phyloP scores from a whole-genome alignment of 768 basidiomycete genomes.

The Astraeus odoratus region DNA sequence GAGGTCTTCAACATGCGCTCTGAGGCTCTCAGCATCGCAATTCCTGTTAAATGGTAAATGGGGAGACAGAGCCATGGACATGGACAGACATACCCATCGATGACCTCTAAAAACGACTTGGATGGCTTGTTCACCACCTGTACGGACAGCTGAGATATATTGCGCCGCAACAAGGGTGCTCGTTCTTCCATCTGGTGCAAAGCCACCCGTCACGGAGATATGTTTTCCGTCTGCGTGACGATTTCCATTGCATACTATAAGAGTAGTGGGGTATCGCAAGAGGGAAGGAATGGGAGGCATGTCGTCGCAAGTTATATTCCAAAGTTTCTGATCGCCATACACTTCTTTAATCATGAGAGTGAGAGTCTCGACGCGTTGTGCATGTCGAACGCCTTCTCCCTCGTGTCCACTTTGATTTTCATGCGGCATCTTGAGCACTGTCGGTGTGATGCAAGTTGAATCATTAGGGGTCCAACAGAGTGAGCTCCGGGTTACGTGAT shows the following conservation, averaged over 20 bases:
- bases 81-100: background rate
- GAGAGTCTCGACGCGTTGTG: background rate
- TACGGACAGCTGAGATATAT: background rate
- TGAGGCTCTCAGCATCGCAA: background rate
- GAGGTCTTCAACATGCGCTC: background rate
- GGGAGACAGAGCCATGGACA: background rate
- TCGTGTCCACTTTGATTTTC: background rate
- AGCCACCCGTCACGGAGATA: too few relatives aligned
- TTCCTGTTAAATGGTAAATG: background rate
- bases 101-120: background rate
- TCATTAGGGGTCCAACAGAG: too few relatives aligned
- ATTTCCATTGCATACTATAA: too few relatives aligned
- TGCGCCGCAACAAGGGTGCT: background rate
- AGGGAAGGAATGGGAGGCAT: background rate
- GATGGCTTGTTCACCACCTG: background rate
- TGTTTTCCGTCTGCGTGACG: too few relatives aligned
- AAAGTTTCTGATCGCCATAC: background rate
- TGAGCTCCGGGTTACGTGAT: too few relatives aligned
- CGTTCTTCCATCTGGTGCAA: too few relatives aligned
- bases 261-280: too few relatives aligned
- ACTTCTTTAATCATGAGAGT: background rate
- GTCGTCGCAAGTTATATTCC: background rate
- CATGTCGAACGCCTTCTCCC: background rate
- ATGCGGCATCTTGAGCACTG: background rate
- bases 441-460: too few relatives aligned